Evolutionary conservation across 306 rosid species (phyloP), one percentile per base, ranked within the genome.

Genomic region (Cicer arietinum): DNA sequence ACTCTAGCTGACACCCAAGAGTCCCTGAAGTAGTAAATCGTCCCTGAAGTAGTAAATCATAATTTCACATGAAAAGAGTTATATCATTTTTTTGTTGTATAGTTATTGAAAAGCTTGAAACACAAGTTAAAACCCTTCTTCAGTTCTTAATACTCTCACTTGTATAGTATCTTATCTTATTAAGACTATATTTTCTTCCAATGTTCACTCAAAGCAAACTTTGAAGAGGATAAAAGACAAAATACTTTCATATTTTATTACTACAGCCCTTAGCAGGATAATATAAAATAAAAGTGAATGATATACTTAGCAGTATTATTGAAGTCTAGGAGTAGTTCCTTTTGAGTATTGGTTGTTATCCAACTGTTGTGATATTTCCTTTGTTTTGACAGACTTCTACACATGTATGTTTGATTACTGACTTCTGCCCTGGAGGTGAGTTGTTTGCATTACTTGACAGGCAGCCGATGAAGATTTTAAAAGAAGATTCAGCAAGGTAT

Each of bases 401-500:
- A 20, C 98, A 94, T 71, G 86, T 94, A 78, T 91, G 97, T 85
- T 86, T 94, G 90, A 92, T 94, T 80, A 87, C 97, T 53, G 98
- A 94, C 87, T 94, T 91, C 78, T 89, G 77, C 66, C 79, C 88
- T 13, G 98, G 98, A 7, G 98, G 98, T 80, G 97, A 94, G 85
- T 81, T 94, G 83, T 94, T 94, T 79, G 89, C 92, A 47, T 86
- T 94, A 85, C 94, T 94, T 66, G 98, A 94, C 82, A 88, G 81
- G 84, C 98, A 94, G 77, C 97, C 98, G 1, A 83, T 90, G 97
- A 94, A 94, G 83, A 69, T 86, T 74, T 86, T 94, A 69, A 91
- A 69, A 66, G 98, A 94, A 87, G 98, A 94, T 47, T 84, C 95
- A 47, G 95, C 98, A 12, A 89, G 98, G 98, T 94, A 77, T 75